Evolutionary conservation across 192 early-diverging fungal species (phyloP), one percentile per base, ranked within the genome.

Genomic region (Backusella macrospora): DNA sequence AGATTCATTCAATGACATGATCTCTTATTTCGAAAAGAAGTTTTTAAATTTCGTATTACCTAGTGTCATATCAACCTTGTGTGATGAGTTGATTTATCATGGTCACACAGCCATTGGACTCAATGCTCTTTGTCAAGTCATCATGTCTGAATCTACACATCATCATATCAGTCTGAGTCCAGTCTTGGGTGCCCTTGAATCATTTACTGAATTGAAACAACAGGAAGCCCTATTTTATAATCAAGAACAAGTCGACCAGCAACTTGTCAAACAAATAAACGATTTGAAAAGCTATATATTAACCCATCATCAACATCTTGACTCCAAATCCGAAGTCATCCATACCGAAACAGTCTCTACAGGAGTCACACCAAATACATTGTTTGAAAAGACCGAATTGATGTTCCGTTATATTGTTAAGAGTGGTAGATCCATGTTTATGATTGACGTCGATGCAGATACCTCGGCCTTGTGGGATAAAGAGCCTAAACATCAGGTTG

Each of bases 331-430:
- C 5, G 42, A 43, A 18, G 26, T 71, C 13, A 29, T 45, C 6
- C 55, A 45, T 37, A 46, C 71, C 15, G 71, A 72, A 37, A 72
- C 71, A 5, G 62, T 72, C 1, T 64, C 71, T n/a, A 72, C 71
- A 34, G 37, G 59, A 7, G 62, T 72, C 2, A 72, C 71, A 0
- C 71, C 55, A 3, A 42, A 18, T 37, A 75, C 73, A 23, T 39
- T 81, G 15, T 77, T 81, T 49, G 52, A 70, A 16, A 76, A 76
- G 45, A 55, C 80, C 10, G 63, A 71, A 43, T 55, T 66, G n/a
- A 81, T 81, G 80, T 67, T 81, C 39, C 65, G 55, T 39, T 74
- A 77, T 14, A 81, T 81, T 46, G 80, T 77, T 5, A 77, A 78
- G 43, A 68, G 76, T 47, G 80, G 80, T 47, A 63, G 80, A 55